phyloP scores from a whole-genome alignment of 768 basidiomycete species.

The Neoboletus subvelutipes region DNA sequence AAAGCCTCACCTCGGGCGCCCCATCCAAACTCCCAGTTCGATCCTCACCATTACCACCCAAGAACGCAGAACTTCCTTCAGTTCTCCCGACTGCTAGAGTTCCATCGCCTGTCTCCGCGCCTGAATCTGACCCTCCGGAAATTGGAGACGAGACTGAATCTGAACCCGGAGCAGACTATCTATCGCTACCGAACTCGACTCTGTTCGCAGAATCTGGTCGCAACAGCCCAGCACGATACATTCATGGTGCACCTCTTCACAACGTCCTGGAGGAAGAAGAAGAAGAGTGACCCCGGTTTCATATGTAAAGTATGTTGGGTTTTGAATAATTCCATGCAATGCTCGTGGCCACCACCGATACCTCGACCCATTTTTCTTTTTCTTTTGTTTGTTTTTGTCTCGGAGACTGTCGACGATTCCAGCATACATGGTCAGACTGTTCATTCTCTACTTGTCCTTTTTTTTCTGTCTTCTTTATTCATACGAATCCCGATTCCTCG shows the following conservation, averaged over 20 bases:
- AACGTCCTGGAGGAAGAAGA: slow-evolving; percentile 86
- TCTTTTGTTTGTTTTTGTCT: slow-evolving; percentile 1
- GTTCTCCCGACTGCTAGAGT: background rate
- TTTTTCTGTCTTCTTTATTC: background rate
- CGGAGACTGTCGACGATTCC: slow-evolving; percentile 6
- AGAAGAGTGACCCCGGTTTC: slow-evolving; percentile 41
- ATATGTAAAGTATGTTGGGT: slow-evolving; percentile 24
- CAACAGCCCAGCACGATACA: slow-evolving; percentile 68
- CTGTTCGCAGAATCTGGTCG: slow-evolving; percentile 50
- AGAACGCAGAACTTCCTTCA: slow-evolving; percentile 8
- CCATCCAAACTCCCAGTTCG: slow-evolving; percentile 39
- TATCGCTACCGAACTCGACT: slow-evolving; percentile 36
- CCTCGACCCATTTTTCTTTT: slow-evolving; percentile 13
- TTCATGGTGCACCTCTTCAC: slow-evolving; percentile 83
- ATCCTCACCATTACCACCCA: slow-evolving; percentile 16
- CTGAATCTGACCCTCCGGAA: slow-evolving; percentile 27
- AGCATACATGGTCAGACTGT: slow-evolving; percentile 1
- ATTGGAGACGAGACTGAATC: slow-evolving; percentile 27
- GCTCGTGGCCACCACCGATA: slow-evolving; percentile 28
- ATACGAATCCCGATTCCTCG: slow-evolving; percentile 3
- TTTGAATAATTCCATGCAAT: slow-evolving; percentile 5
- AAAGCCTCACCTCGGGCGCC: slow-evolving; percentile 11
- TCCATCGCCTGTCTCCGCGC: slow-evolving; percentile 16
- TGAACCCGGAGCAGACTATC: slow-evolving; percentile 24
- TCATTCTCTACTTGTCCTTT: background rate